phyloP scores from a whole-genome alignment of 305 asterid species.

The Solanum hybrid region DNA sequence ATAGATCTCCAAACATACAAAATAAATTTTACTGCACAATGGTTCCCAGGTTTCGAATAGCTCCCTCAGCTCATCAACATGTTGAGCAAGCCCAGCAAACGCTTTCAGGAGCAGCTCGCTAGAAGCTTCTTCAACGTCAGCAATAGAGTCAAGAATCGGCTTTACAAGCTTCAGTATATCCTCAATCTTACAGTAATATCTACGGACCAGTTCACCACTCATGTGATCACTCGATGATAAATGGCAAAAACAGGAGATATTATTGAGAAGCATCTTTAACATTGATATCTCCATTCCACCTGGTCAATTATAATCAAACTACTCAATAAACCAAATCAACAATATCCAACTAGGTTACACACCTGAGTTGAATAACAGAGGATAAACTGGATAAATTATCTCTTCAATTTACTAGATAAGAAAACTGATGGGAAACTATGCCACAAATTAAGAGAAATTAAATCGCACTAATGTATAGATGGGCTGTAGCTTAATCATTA shows the following conservation, averaged over 20 bases:
- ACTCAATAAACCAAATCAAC: not conserved
- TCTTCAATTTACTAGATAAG: not conserved
- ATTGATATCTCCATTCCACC: slow-evolving; percentile 67
- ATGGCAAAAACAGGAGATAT: slow-evolving; percentile 40
- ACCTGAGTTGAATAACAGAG: not conserved
- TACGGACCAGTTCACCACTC: slow-evolving; percentile 49
- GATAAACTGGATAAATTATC: not conserved
- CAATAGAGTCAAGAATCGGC: slow-evolving; percentile 54
- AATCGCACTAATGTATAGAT: not conserved
- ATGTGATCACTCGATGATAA: slow-evolving; percentile 50
- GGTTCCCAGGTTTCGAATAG: slow-evolving; percentile 65
- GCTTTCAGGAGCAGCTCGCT: slow-evolving; percentile 55
- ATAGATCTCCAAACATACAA: slow-evolving; percentile 44
- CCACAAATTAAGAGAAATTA: not conserved
- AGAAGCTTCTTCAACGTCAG: slow-evolving; percentile 38
- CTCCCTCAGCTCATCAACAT: slow-evolving; percentile 58
- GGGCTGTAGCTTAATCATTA: not conserved
- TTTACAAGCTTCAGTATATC: slow-evolving; percentile 56
- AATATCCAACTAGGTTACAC: not conserved
- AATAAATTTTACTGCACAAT: slow-evolving; percentile 74
- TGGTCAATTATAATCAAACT: slow-evolving; percentile 2
- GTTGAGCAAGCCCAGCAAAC: slow-evolving; percentile 43
- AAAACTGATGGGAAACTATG: not conserved
- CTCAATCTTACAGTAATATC: slow-evolving; percentile 48
- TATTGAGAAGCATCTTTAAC: slow-evolving; percentile 58